These are phyloP conservation scores for Amylostereum chailletii DNA, from an alignment of 1,284 basidiomycete genomes.

Conservation along the genomic window DNA sequence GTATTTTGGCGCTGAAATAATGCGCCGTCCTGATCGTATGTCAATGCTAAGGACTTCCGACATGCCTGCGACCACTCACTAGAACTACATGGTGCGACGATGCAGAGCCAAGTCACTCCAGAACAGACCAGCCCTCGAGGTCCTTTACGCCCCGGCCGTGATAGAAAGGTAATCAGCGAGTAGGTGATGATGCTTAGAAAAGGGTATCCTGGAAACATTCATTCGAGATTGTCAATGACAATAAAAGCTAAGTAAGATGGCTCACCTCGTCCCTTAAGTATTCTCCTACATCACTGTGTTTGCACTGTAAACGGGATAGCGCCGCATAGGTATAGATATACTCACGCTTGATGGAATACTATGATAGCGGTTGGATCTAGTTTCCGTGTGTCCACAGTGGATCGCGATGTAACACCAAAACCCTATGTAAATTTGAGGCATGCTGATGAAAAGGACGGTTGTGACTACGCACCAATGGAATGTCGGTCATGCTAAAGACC, in stretches of 20 bases:
- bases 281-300: slow-evolving; percentile 82
- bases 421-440: slow-evolving; percentile 45
- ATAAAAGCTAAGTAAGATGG: background rate
- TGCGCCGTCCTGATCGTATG: too few species aligned
- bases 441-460: slow-evolving; percentile 3
- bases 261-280: slow-evolving; percentile 89
- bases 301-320: background rate
- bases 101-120: too few species aligned
- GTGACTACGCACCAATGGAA: slow-evolving; percentile 65
- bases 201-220: slow-evolving; percentile 50
- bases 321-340: slow-evolving; percentile 10
- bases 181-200: slow-evolving; percentile 36
- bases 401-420: slow-evolving; percentile 95
- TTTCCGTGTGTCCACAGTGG: slow-evolving; percentile 94
- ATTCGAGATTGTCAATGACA: too few species aligned
- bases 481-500: slow-evolving; percentile 91
- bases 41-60: too few species aligned
- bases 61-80: too few species aligned
- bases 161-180: background rate
- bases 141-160: too few species aligned
- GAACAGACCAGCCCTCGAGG: too few species aligned
- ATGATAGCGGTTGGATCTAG: slow-evolving; percentile 97
- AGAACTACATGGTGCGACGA: too few species aligned
- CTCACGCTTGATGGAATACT: slow-evolving; percentile 97
- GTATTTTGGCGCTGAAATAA: too few species aligned